Evolutionary conservation across 257 asterid species (phyloP).

Genomic region (Forsythia suspensa): DNA sequence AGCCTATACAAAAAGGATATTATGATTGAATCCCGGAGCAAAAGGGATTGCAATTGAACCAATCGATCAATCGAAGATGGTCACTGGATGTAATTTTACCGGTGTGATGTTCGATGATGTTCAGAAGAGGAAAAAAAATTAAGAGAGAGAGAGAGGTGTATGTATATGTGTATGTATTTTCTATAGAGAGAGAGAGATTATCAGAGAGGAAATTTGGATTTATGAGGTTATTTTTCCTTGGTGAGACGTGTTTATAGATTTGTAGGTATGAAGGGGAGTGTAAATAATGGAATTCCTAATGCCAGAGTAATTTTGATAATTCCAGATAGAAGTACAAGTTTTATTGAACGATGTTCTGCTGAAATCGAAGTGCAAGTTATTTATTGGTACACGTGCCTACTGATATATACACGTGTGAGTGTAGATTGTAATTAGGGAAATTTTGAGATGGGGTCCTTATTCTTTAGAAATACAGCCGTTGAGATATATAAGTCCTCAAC

Average conservation of each 20-base stretch:
- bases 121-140: slow-evolving; percentile 26
- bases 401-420: not conserved
- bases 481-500: not conserved
- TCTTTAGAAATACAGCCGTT: not conserved
- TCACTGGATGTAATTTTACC: slow-evolving; percentile 41
- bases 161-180: slow-evolving; percentile 22
- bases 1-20: slow-evolving; percentile 10
- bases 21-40: slow-evolving; percentile 9
- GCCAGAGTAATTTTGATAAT: slow-evolving; percentile 17
- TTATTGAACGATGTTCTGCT: not conserved
- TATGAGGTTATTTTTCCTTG: slow-evolving; percentile 38
- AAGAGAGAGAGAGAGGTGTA: slow-evolving; percentile 15
- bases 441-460: not conserved
- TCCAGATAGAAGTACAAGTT: slow-evolving; percentile 8
- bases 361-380: not conserved
- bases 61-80: slow-evolving; percentile 40
- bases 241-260: slow-evolving; percentile 21
- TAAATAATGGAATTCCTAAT: slow-evolving; percentile 11
- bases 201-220: slow-evolving; percentile 35
- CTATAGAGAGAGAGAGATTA: slow-evolving; percentile 16
- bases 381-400: not conserved
- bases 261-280: slow-evolving; percentile 22
- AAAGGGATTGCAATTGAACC: slow-evolving; percentile 20
- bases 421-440: not conserved
- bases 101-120: slow-evolving; percentile 44